A percentile compares a stretch with the other conserved stretches of the same genome.
These are phyloP conservation scores for Cyclostephanos invisitatus DNA, from an alignment of 108 stramenopile species.

Conservation along the genomic window DNA sequence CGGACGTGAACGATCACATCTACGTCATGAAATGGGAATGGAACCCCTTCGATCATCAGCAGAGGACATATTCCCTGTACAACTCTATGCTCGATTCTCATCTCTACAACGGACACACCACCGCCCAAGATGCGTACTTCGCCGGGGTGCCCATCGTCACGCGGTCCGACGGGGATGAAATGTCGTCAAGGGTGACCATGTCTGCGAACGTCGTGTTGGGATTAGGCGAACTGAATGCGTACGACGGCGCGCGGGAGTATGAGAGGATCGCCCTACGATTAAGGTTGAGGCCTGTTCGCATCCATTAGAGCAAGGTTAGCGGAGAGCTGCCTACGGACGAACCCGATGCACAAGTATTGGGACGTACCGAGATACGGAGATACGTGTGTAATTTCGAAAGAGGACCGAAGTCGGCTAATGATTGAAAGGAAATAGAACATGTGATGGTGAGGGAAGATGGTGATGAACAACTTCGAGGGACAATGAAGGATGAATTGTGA, in stretches of 20 bases:
- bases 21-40: constrained; percentile 80
- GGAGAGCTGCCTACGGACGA: constrained; percentile 66
- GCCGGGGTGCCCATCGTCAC: constrained; percentile 85
- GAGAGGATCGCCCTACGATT: constrained; percentile 73
- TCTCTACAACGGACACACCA: constrained; percentile 88
- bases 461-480: constrained; percentile 15
- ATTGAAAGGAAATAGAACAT: constrained; percentile 53
- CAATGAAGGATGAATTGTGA: constrained; percentile 14
- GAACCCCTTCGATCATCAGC: constrained; percentile 86
- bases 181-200: constrained; percentile 80
- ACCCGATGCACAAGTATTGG: constrained; percentile 90
- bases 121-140: constrained; percentile 82
- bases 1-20: constrained; percentile 59
- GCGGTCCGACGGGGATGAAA: constrained; percentile 82
- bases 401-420: constrained; percentile 55
- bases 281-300: constrained; percentile 53
- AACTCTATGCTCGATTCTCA: constrained; percentile 84
- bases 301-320: constrained; percentile 60
- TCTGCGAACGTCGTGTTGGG: constrained; percentile 80
- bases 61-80: constrained; percentile 75
- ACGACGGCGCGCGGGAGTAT: constrained; percentile 62
- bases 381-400: constrained; percentile 75
- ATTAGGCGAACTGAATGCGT: constrained; percentile 77
- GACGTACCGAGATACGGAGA: constrained; percentile 72
- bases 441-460: constrained; percentile 57